Percentiles rank a stretch among this genome's conserved stretches.
These are phyloP conservation scores for Biancaea sappan DNA, from an alignment of 306 rosid species.

Conservation along the genomic window DNA sequence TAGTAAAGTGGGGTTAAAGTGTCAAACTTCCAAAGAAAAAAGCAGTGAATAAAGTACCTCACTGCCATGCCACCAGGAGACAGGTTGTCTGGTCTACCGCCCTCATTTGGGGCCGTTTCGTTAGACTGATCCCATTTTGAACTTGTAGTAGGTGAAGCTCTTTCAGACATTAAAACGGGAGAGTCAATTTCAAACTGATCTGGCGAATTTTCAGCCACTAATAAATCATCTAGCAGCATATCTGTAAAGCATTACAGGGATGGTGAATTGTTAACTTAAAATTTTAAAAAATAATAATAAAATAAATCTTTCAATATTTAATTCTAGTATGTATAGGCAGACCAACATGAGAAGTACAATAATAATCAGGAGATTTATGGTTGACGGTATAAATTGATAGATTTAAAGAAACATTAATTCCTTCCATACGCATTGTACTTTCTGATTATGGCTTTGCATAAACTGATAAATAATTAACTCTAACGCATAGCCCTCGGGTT, in stretches of 20 bases:
- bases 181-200: conserved; percentile 59
- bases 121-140: conserved; percentile 53
- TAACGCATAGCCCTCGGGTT: background rate
- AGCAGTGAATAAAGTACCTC: conserved; percentile 47
- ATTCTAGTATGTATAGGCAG: background rate
- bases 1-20: conserved; percentile 24
- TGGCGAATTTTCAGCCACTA: conserved; percentile 85
- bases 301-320: conserved; percentile 12
- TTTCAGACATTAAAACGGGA: conserved; percentile 54
- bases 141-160: conserved; percentile 54
- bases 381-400: background rate
- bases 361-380: background rate
- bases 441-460: background rate
- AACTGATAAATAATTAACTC: background rate
- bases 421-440: background rate
- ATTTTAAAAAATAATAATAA: too few relatives aligned
- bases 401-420: background rate
- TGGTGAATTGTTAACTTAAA: conserved; percentile 22
- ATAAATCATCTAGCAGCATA: conserved; percentile 71
- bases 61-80: conserved; percentile 51
- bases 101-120: conserved; percentile 40
- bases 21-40: conserved; percentile 28
- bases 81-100: conserved; percentile 52
- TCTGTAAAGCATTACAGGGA: conserved; percentile 54
- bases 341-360: background rate